Base-by-base conservation (phyloP, 2,329 filamentous ascomycete species). In the Arthrobotrys entomopaga region DNA sequence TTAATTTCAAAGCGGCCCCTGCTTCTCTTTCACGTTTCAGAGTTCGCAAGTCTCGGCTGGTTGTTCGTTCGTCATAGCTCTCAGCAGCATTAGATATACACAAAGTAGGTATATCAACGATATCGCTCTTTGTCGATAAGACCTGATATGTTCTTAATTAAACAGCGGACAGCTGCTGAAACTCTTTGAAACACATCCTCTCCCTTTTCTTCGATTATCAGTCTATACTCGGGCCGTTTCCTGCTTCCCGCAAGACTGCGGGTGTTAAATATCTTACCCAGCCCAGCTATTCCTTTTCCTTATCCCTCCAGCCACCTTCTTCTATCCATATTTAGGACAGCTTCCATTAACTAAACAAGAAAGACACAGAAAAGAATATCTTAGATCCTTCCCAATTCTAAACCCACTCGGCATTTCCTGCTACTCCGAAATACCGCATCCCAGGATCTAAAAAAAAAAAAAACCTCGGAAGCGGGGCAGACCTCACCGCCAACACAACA, bases 11-110 rank as follows among this genome's bases (percentile, higher is more conserved):
- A n/a, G n/a, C 34, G 15, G 11, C 57, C 58, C 56, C 42, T 59
- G 40, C 22, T 20, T 48, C 24, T 48, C 56, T 59, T 48, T 19
- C 64, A 70, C 58, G 65, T 70, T 70, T 70, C 65, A 70, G 59
- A 56, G 26, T 15, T 46, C 43, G 52, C 40, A 19, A 29, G 26
- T 22, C 46, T 34, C 26, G n/a, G n/a, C 20, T 42, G 49, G 57
- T 16, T 70, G 13, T 46, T 34, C 46, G n/a, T 38, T 59, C 64
- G 53, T 53, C 64, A 57, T 65, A 58, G 63, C 29, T 20, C 24
- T 20, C 24, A 61, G 29, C 29, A 34, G 6, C 29, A 6, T 10
- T n/a, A 42, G 43, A 22, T 24, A 20, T 43, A 48, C 11, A 24
- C n/a, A 38, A 16, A 10, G 29, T 46, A n/a, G 8, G 42, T 34